Base-by-base conservation (phyloP, 2,329 filamentous ascomycete species). In the Periglandula ipomoeae region DNA sequence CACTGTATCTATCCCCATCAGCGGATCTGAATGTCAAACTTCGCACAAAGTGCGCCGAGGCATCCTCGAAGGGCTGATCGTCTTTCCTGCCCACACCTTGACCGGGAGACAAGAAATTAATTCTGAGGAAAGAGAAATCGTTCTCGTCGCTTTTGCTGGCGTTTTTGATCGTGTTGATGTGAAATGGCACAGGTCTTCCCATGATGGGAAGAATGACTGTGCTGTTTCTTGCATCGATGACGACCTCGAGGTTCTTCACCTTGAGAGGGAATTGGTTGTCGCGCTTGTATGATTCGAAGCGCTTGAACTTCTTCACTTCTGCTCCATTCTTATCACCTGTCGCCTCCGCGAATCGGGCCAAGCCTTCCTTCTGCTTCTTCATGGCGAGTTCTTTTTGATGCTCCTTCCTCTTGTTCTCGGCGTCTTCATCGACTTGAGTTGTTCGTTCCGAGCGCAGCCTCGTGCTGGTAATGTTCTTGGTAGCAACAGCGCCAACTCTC, bases 251-350 rank as follows among this genome's bases (percentile, higher is more conserved):
- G 59, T 95, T 91, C 64, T 86, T 85, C 56, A 95, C 82, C 61
- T 82, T 84, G 13, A 78, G 63, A 2, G 93, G 93, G 47, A 98
- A 82, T 66, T 97, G 91, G 58, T 94, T 95, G 65, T 97, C 93
- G 52, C 91, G 82, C 74, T 97, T 98, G 73, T 98, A 98, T 0
- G 93, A 98, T 67, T 98, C 93, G 62, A 97, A 98, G 49, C 89
- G 87, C 73, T 97, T 97, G 75, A 98, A 97, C 70, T 91, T 95
- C 76, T 97, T 97, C 65, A 94, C 85, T 56, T 93, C 85, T n/a
- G 84, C 83, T 30, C 91, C 93, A 60, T 95, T 93, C 55, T 91
- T 76, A 50, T 85, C 88, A 50, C 83, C 85, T 0, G 86, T 90
- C 1, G 87, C 87, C 61, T 95, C 89, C 38, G 88, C 82, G 63